Evolutionary conservation across 768 basidiomycete species (phyloP).

Genomic region (Udeniomyces megalosporus): DNA sequence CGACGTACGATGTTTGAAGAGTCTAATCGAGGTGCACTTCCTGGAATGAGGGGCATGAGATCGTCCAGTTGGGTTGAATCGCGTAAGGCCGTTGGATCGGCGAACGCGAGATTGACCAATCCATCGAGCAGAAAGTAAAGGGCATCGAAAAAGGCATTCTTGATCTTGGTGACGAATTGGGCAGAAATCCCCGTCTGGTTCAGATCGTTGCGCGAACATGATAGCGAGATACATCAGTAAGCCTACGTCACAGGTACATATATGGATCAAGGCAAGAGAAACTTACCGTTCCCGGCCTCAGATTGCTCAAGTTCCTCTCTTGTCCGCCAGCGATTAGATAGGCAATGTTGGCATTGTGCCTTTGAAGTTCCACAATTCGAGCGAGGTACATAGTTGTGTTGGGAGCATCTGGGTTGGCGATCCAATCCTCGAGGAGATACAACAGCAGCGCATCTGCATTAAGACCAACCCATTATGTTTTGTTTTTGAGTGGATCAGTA

Average conservation of each 20-base stretch:
- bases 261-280: neutral
- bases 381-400: conserved; percentile 30
- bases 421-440: conserved; percentile 77
- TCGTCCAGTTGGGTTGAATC: conserved; percentile 67
- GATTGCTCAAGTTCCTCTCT: conserved; percentile 24
- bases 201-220: neutral
- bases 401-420: conserved; percentile 43
- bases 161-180: conserved; percentile 56
- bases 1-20: conserved; percentile 58
- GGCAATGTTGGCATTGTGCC: conserved; percentile 54
- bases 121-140: conserved; percentile 77
- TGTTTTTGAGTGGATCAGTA: too few relatives aligned
- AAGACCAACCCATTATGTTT: too few relatives aligned
- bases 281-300: neutral
- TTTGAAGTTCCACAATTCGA: conserved; percentile 20
- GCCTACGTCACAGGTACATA: neutral
- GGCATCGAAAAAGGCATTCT: conserved; percentile 68
- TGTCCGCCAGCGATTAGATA: conserved; percentile 66
- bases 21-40: conserved; percentile 64
- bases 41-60: conserved; percentile 53
- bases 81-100: conserved; percentile 51
- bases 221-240: too few relatives aligned
- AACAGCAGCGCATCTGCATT: conserved; percentile 60
- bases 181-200: conserved; percentile 36
- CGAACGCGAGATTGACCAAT: conserved; percentile 56